Base-by-base conservation (phyloP, 352 stramenopile species). In the Phytopythium oedochilum region DNA sequence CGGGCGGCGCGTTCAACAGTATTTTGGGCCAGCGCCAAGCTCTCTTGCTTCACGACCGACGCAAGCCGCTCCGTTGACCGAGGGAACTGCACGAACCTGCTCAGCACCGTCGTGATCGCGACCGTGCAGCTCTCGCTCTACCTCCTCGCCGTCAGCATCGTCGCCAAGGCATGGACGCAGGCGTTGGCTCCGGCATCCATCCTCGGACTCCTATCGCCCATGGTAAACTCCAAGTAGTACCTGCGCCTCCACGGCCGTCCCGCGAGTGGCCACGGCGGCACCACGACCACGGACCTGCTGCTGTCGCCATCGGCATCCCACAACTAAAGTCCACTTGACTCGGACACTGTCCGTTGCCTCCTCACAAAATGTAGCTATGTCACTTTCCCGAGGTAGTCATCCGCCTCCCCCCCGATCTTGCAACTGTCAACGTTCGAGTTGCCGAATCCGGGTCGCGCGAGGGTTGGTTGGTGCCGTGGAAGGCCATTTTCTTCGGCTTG, bases 1-100 rank as follows among this genome's bases (percentile, higher is more conserved):
- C 75, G 77, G 10, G 83, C 82, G 48, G 75, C 73, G 35, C 73
- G 81, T 8, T 78, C 81, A 2, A 78, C 81, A 0, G 81, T 78
- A 17, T 57, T 60, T 10, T 91, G 81, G 81, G 53, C 55, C 31
- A 14, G 46, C 3, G 57, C 70, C 22, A 70, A 75, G 61, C 45
- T 53, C 25, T 63, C 71, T 57, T 81, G 73, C 58, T 84, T 81
- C 42, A 62, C 59, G 4, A 35, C 60, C 4, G 50, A 47, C 20
- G 61, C 65, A 36, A 52, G 67, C 42, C 25, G 42, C 26, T 55
- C 64, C 32, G 81, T 81, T 51, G 51, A 71, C 49, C 25, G 54
- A 7, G 73, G 81, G 44, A 81, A 84, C 58, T 61, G 40, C 2
- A 43, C 60, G 11, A 71, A 84, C 43, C 51, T 84, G 22, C 53